Evolutionary conservation across 2,329 filamentous ascomycete species (phyloP).

Genomic region (Kalaharituber pfeilii): DNA sequence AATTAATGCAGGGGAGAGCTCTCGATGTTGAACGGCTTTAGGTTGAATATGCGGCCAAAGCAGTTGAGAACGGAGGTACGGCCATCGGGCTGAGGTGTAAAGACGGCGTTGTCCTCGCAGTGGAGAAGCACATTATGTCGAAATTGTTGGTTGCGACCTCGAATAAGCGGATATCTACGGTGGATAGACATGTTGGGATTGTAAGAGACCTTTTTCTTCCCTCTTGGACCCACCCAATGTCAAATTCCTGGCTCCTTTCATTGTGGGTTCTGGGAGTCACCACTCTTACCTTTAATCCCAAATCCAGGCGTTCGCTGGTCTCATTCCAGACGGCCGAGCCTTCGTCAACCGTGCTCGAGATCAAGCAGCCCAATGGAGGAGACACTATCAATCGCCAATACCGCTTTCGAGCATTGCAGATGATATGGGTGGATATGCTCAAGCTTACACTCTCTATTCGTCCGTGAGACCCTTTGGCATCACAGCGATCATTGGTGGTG

Average conservation of each 20-base stretch:
- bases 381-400: slow-evolving; percentile 88
- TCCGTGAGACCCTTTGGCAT: slow-evolving; percentile 94
- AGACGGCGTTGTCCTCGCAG: slow-evolving; percentile 85
- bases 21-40: slow-evolving; percentile 21
- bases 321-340: slow-evolving; percentile 87
- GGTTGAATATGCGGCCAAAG: slow-evolving; percentile 94
- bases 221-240: slow-evolving; percentile 1
- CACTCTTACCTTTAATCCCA: background rate
- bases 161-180: slow-evolving; percentile 91
- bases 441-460: slow-evolving; percentile 94
- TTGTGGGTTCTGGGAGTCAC: too few species aligned
- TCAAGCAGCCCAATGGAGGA: slow-evolving; percentile 79
- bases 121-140: slow-evolving; percentile 90
- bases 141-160: slow-evolving; percentile 88
- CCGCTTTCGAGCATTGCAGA: slow-evolving; percentile 72
- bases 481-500: slow-evolving; percentile 82
- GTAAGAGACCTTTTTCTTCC: slow-evolving; percentile 40
- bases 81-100: slow-evolving; percentile 93
- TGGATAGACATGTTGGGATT: slow-evolving; percentile 84
- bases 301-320: slow-evolving; percentile 73
- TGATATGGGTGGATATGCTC: slow-evolving; percentile 88
- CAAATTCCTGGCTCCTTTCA: too few species aligned
- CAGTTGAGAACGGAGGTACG: slow-evolving; percentile 93
- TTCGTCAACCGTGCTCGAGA: slow-evolving; percentile 88
- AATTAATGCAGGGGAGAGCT: background rate